Evolutionary conservation across 495 filamentous ascomycete species (phyloP).

Genomic region (Penicillium lividum): DNA sequence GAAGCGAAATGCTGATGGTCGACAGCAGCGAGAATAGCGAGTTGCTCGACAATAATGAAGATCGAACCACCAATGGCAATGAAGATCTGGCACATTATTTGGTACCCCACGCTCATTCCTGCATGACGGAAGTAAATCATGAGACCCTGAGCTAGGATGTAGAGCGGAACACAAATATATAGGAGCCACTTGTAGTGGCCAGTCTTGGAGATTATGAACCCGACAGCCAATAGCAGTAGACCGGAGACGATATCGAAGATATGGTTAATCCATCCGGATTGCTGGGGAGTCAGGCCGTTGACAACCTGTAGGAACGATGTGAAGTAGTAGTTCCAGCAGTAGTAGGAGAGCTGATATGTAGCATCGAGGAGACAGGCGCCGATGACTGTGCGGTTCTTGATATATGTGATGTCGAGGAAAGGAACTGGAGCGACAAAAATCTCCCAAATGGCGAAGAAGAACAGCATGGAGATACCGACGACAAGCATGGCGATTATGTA

Average conservation of each 20-base stretch:
- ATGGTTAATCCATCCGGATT: constrained; percentile 54
- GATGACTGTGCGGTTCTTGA: constrained; percentile 49
- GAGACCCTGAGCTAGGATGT: constrained; percentile 54
- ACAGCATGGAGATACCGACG: constrained; percentile 51
- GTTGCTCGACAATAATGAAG: constrained; percentile 61
- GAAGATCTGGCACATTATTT: constrained; percentile 72
- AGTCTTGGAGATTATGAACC: constrained; percentile 50
- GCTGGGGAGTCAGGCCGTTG: constrained; percentile 49
- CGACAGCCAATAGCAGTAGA: constrained; percentile 43
- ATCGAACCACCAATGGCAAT: constrained; percentile 63
- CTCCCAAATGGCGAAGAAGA: constrained; percentile 59
- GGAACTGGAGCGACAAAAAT: constrained; percentile 46
- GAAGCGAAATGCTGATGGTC: constrained; percentile 64
- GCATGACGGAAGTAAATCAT: constrained; percentile 66
- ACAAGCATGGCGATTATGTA: constrained; percentile 55
- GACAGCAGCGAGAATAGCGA: constrained; percentile 63
- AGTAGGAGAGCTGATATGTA: constrained; percentile 56
- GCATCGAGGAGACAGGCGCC: constrained; percentile 54
- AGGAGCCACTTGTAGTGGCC: constrained; percentile 53
- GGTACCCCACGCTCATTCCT: constrained; percentile 55
- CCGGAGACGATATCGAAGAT: constrained; percentile 50
- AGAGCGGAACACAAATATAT: constrained; percentile 57
- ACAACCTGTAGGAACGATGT: constrained; percentile 69
- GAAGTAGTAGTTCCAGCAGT: constrained; percentile 49
- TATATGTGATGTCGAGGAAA: constrained; percentile 56